phyloP scores from a whole-genome alignment of 192 early-diverging fungal genomes.

The Chytriomyces sp. region DNA sequence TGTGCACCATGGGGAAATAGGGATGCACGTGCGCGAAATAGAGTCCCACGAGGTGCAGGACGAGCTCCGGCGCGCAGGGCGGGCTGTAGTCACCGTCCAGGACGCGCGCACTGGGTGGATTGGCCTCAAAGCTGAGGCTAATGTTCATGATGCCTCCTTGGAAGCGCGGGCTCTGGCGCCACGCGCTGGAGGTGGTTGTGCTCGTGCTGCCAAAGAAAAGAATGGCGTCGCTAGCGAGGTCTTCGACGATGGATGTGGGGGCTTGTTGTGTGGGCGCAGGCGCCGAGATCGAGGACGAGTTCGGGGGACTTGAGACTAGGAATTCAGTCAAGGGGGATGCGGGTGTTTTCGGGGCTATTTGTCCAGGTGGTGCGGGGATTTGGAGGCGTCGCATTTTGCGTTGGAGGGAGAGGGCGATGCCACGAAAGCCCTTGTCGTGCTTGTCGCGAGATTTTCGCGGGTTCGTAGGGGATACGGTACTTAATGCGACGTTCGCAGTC shows the following conservation, averaged over 20 bases:
- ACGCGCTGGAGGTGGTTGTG: slow-evolving; percentile 39
- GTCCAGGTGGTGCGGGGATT: slow-evolving; percentile 1
- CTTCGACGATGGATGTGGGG: slow-evolving; percentile 42
- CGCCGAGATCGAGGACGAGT: no score
- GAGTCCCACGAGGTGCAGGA: slow-evolving; percentile 46
- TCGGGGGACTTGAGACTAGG: neutral
- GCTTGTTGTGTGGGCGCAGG: neutral
- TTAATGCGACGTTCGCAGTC: neutral
- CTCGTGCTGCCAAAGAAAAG: slow-evolving; percentile 48
- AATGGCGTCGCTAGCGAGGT: slow-evolving; percentile 46
- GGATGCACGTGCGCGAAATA: slow-evolving; percentile 57
- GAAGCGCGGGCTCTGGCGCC: slow-evolving; percentile 45
- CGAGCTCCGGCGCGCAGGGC: slow-evolving; percentile 47
- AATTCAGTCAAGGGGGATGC: neutral
- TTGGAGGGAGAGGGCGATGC: slow-evolving; percentile 49
- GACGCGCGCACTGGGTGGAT: slow-evolving; percentile 8
- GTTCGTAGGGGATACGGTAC: neutral
- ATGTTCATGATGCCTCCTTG: slow-evolving; percentile 52
- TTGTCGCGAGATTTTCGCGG: slow-evolving; percentile 1
- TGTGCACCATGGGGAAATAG: slow-evolving; percentile 53
- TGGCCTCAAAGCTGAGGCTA: slow-evolving; percentile 43
- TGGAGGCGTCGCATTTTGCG: slow-evolving; percentile 35
- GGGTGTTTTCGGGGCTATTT: neutral
- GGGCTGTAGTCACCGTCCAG: slow-evolving; percentile 41
- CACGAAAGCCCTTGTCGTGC: slow-evolving; percentile 38